Evolutionary conservation across 2,329 filamentous ascomycete species (phyloP), one percentile per base, ranked within the genome.

Genomic region (Verticillium klebahnii): DNA sequence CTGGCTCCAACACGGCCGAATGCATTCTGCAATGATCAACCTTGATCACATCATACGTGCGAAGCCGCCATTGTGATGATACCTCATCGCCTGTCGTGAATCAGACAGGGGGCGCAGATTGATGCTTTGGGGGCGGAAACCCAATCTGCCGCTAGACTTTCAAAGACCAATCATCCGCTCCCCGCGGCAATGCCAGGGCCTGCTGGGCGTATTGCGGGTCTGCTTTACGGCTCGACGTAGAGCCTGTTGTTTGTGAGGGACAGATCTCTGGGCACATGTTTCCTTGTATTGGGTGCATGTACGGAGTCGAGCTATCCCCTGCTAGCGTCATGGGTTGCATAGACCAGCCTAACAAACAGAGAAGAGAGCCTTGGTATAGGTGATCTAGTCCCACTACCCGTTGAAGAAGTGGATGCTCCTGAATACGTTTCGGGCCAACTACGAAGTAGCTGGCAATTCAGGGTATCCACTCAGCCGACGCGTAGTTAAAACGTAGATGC

Each of bases 401-500:
- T 37, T 15, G 36, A 37, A 2, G 36, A 12, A 37, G 36, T 37
- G 36, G 36, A 37, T 37, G 11, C 15, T 29, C 29, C 5, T 6
- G 29, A 29, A 1, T 37, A 8, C 36, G 9, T 37, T 12, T 37
- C 36, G 36, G 36, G 36, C 36, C 15, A 29, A 37, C 36, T 37
- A 37, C 36, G 36, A 37, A 37, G 7, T 15, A 37, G 8, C 15
- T 37, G 15, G 36, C 12, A 29, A 37, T 15, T 37, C 36, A 37
- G 36, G 36, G 5, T 6, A 37, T 37, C 36, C 11, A 37, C 15
- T 37, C 15, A 5, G 15, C 15, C 15, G 4, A 37, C 2, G 36
- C 2, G 9, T 15, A 40, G 19, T 31, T 62, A 87, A 68, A 83
- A 85, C 5, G 80, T 79, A n/a, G 80, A 79, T 37, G 85, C 83